Percentiles rank a stretch among this genome's conserved stretches.
Evolutionary conservation across 2,329 filamentous ascomycete genomes (phyloP).

Genomic region (Aspergillus candidus): DNA sequence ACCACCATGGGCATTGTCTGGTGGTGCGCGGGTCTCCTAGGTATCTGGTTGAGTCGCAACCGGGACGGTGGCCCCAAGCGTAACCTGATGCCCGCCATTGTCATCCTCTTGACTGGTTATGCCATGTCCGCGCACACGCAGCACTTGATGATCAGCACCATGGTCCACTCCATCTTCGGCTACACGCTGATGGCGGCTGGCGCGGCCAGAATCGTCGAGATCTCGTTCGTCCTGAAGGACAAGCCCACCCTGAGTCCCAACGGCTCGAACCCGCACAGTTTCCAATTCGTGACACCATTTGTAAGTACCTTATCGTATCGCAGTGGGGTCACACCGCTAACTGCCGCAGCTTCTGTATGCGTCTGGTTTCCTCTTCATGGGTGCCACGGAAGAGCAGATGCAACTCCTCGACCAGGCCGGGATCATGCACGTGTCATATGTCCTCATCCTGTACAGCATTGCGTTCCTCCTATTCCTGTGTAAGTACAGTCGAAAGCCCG

Average conservation of each 20-base stretch:
- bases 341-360: slow-evolving; percentile 70
- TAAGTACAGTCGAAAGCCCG: slow-evolving; percentile 33
- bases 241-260: slow-evolving; percentile 58
- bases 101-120: slow-evolving; percentile 89
- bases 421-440: slow-evolving; percentile 85
- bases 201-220: slow-evolving; percentile 77
- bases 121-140: slow-evolving; percentile 93
- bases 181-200: slow-evolving; percentile 94
- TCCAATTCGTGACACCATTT: slow-evolving; percentile 64
- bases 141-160: slow-evolving; percentile 72
- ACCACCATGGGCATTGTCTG: slow-evolving; percentile 99
- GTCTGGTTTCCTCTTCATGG: slow-evolving; percentile 94
- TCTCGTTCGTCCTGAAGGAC: slow-evolving; percentile 80
- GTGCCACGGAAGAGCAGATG: slow-evolving; percentile 96
- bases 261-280: slow-evolving; percentile 64
- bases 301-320: slow-evolving; percentile 45
- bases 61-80: slow-evolving; percentile 79
- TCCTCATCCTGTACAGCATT: slow-evolving; percentile 84
- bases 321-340: slow-evolving; percentile 20
- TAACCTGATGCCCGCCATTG: slow-evolving; percentile 87
- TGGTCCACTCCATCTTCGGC: slow-evolving; percentile 83
- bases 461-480: slow-evolving; percentile 87
- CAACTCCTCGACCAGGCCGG: slow-evolving; percentile 62
- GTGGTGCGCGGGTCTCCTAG: slow-evolving; percentile 90
- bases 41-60: slow-evolving; percentile 84